Evolutionary conservation across 805 yeast genomes (phyloP).

Genomic region (Zygoascus ofunaensis): DNA sequence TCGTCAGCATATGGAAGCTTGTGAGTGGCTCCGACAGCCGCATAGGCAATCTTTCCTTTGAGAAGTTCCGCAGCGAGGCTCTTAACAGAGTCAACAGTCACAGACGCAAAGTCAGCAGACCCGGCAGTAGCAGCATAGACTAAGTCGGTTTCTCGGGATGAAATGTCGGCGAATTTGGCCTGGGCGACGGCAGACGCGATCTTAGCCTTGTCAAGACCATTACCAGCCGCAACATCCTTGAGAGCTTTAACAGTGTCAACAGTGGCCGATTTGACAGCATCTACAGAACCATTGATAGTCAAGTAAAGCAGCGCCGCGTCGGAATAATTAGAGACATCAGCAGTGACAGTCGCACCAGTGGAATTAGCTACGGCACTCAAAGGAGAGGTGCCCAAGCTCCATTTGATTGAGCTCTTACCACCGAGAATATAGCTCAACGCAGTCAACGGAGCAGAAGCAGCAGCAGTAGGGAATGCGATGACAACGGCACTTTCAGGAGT

Average conservation of each 20-base stretch:
- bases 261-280: constrained; percentile 51
- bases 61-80: constrained; percentile 30
- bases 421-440: constrained; percentile 63
- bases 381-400: constrained; percentile 43
- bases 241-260: constrained; percentile 30
- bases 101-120: constrained; percentile 33
- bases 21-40: constrained; percentile 82
- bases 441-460: constrained; percentile 50
- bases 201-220: constrained; percentile 23
- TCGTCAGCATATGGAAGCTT: constrained; percentile 85
- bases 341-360: constrained; percentile 40
- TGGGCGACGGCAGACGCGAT: constrained; percentile 47
- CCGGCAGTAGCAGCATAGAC: constrained; percentile 34
- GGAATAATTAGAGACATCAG: constrained; percentile 52
- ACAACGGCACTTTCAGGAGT: constrained; percentile 58
- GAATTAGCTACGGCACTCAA: constrained; percentile 38
- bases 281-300: constrained; percentile 51
- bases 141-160: constrained; percentile 26
- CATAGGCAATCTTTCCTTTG: constrained; percentile 60
- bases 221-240: constrained; percentile 20
- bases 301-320: constrained; percentile 77
- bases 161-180: constrained; percentile 50
- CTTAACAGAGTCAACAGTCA: constrained; percentile 26
- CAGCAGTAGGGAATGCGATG: constrained; percentile 73
- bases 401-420: constrained; percentile 40